Percentiles rank a stretch among this genome's conserved stretches.
phyloP scores from a whole-genome alignment of 768 basidiomycete species.

The Antrodiella citrinella region DNA sequence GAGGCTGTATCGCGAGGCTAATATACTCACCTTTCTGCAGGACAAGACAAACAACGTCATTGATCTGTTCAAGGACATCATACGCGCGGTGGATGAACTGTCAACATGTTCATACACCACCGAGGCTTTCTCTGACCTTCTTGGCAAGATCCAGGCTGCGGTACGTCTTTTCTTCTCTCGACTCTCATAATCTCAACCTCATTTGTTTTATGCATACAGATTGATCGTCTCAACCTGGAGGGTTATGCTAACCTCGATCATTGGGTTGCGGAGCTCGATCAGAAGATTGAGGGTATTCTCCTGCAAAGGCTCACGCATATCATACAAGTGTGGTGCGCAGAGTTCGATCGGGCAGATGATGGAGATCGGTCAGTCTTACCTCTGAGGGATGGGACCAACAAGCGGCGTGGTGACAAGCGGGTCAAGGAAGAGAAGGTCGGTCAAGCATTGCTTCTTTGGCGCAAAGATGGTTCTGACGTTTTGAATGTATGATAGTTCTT shows the following conservation, averaged over 20 bases:
- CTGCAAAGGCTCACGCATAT: conserved; percentile 67
- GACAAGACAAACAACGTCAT: conserved; percentile 95
- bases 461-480: not conserved
- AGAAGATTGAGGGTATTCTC: conserved; percentile 76
- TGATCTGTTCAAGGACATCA: conserved; percentile 82
- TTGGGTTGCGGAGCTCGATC: conserved; percentile 51
- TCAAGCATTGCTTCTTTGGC: not conserved
- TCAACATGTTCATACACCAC: conserved; percentile 77
- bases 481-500: conserved; percentile 48
- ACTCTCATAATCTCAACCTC: not conserved
- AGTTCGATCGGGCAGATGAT: conserved; percentile 76
- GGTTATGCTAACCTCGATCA: conserved; percentile 73
- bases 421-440: conserved; percentile 71
- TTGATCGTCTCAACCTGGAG: conserved; percentile 91
- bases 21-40: conserved; percentile 27
- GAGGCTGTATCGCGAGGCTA: not conserved
- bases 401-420: conserved; percentile 63
- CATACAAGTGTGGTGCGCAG: conserved; percentile 80
- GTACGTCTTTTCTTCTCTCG: conserved; percentile 35
- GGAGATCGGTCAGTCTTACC: conserved; percentile 50
- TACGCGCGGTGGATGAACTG: conserved; percentile 79
- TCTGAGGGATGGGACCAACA: conserved; percentile 50
- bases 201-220: conserved; percentile 35
- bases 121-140: conserved; percentile 73
- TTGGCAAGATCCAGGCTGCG: conserved; percentile 77